These are phyloP conservation scores for Claviceps fusiformis DNA, from an alignment of 2,329 filamentous ascomycete species.

Conservation along the genomic window DNA sequence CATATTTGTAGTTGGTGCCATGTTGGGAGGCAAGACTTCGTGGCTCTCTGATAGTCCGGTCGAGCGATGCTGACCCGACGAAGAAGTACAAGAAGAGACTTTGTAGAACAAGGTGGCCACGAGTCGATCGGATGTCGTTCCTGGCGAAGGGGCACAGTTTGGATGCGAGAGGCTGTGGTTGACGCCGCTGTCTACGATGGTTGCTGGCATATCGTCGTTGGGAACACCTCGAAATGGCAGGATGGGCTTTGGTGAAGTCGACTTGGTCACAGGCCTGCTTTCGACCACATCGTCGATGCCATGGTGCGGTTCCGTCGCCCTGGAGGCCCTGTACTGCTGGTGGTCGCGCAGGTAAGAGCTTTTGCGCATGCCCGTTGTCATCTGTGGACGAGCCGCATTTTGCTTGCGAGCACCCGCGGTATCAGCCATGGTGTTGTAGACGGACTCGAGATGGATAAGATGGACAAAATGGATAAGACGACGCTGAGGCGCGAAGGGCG, in stretches of 20 bases:
- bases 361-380: constrained; percentile 35
- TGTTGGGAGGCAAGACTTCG: constrained; percentile 32
- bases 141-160: constrained; percentile 43
- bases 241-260: constrained; percentile 26
- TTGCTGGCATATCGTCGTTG: constrained; percentile 43
- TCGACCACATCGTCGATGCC: constrained; percentile 55
- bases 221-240: constrained; percentile 47
- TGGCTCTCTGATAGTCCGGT: constrained; percentile 16
- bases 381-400: constrained; percentile 30
- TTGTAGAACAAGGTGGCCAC: constrained; percentile 54
- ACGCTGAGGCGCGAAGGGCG: not conserved
- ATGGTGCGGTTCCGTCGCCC: constrained; percentile 39
- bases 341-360: constrained; percentile 50
- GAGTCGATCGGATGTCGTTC: constrained; percentile 35
- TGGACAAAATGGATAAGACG: not conserved
- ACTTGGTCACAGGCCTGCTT: constrained; percentile 28
- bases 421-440: constrained; percentile 19
- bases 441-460: not conserved
- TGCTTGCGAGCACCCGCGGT: constrained; percentile 17
- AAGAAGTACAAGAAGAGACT: constrained; percentile 12
- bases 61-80: constrained; percentile 15
- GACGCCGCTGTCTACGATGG: constrained; percentile 47
- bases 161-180: constrained; percentile 49
- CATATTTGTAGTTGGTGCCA: constrained; percentile 45
- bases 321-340: constrained; percentile 47